Percentiles rank a stretch among this genome's conserved stretches.
These are phyloP conservation scores for Annulohypoxylon truncatum DNA, from an alignment of 2,329 filamentous ascomycete species.

Conservation along the genomic window DNA sequence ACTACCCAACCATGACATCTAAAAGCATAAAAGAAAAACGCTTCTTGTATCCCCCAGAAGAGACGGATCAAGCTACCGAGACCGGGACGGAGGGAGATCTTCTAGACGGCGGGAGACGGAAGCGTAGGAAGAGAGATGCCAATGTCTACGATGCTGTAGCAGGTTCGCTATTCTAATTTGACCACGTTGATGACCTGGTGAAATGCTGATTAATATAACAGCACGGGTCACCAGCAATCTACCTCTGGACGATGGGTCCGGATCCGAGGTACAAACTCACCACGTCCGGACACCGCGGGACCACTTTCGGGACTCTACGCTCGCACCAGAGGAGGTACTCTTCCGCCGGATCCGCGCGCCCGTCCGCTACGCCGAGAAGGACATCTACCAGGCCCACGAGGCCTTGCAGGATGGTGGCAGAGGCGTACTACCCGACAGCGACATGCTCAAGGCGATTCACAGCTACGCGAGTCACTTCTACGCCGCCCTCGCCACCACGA, in stretches of 20 bases:
- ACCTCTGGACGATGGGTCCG: conserved; percentile 42
- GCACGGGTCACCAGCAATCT: conserved; percentile 53
- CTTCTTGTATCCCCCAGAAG: conserved; percentile 33
- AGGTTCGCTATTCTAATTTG: conserved; percentile 61
- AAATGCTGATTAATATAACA: conserved; percentile 39
- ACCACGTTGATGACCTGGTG: neutral
- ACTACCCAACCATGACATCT: conserved; percentile 41
- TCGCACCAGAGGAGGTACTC: conserved; percentile 77
- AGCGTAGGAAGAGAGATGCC: conserved; percentile 51
- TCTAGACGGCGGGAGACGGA: conserved; percentile 37
- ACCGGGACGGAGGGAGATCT: conserved; percentile 31
- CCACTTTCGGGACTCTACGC: conserved; percentile 50
- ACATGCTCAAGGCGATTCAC: conserved; percentile 77
- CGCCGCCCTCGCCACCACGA: conserved; percentile 53
- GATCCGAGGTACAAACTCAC: conserved; percentile 34
- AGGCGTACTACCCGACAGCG: conserved; percentile 71
- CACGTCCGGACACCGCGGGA: conserved; percentile 40
- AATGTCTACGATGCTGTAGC: conserved; percentile 80
- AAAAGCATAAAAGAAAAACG: conserved; percentile 36
- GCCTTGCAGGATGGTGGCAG: conserved; percentile 60
- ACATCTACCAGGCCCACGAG: conserved; percentile 76
- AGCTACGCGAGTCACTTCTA: conserved; percentile 76
- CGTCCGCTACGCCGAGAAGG: conserved; percentile 74
- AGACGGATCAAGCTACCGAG: conserved; percentile 39
- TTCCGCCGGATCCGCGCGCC: conserved; percentile 75